Percentiles rank a stretch among this genome's conserved stretches.
Conservation (phyloP, 2,329 filamentous ascomycete species). For the Fusarium globosum region DNA sequence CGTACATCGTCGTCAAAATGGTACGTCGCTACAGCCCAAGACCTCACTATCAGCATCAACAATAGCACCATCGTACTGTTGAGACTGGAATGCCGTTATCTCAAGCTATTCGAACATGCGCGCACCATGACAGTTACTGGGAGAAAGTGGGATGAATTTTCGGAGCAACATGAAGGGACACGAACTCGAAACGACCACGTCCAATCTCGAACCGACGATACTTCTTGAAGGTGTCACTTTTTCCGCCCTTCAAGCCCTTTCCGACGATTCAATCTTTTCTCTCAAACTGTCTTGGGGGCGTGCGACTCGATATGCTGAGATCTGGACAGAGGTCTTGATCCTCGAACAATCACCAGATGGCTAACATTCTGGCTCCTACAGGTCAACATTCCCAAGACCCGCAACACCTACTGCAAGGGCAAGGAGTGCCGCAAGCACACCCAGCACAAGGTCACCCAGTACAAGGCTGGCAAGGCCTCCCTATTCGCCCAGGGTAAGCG, state of each 20-base stretch:
- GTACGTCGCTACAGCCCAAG: constrained; percentile 50
- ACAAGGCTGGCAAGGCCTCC: constrained; percentile 97
- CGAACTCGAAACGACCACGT: constrained; percentile 35
- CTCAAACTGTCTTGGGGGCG: constrained; percentile 39
- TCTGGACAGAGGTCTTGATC: constrained; percentile 17
- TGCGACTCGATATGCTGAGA: constrained; percentile 15
- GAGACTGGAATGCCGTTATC: constrained; percentile 13
- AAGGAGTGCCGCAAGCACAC: constrained; percentile 93
- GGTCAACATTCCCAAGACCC: constrained; percentile 99
- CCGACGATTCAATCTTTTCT: constrained; percentile 11
- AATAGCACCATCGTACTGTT: constrained; percentile 13
- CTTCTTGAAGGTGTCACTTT: not conserved
- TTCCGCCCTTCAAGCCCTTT: not conserved
- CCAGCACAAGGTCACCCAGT: constrained; percentile 93
- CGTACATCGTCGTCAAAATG: constrained; percentile 62
- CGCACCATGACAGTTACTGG: constrained; percentile 48
- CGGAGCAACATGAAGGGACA: constrained; percentile 30
- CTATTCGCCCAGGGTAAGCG: constrained; percentile 99
- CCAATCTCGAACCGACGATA: constrained; percentile 33
- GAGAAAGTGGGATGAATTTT: constrained; percentile 45
- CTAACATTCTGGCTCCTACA: constrained; percentile 55
- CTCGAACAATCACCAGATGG: constrained; percentile 31
- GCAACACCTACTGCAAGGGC: constrained; percentile 97
- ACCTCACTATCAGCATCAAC: constrained; percentile 16
- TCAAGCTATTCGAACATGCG: constrained; percentile 42